Evolutionary conservation across 1,139 yeast species (phyloP), one percentile per base, ranked within the genome.

Genomic region (Sugiyamaella castrensis): DNA sequence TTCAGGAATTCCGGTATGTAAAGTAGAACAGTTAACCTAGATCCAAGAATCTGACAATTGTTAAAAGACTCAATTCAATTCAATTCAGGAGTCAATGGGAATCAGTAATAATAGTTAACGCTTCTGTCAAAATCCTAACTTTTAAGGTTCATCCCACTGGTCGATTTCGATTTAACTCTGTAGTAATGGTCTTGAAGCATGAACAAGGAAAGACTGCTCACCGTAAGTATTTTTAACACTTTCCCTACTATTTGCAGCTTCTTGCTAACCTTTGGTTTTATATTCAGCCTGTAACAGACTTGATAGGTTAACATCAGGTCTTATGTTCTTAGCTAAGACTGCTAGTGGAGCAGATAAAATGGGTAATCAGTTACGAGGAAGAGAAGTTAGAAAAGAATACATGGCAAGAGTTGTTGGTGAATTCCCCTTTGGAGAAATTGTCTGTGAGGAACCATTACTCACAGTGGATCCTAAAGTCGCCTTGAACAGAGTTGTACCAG

Each of bases 231-330:
- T 29, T 12, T 29, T 26, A 19, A n/a, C n/a, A n/a, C n/a, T n/a
- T n/a, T n/a, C n/a, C n/a, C n/a, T n/a, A n/a, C n/a, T 7, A 28
- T 10, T 33, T 27, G 31, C 26, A 27, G n/a, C 19, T 34, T 13
- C 30, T 37, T 10, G 13, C 29, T 41, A 33, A 49, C 34, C 30
- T 28, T 24, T n/a, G n/a, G 42, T 49, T 37, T 13, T 19, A 27
- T 15, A 30, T 42, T 9, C 38, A 60, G 59, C 98, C 0, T 89
- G 97, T 64, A 92, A 92, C 63, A 74, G 99, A 49, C 72, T 94
- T 26, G 99, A 94, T 65, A 71, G 96, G 53, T 72, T 92, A 40
- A 94, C 99, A 0, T 87, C 96, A 60, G 99, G 99, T 0, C 72
- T 94, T 37, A 89, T 94, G 96, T 87, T 94, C 60, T 67, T 94